Conservation (phyloP, 371 early-diverging fungal species). For the Mucor lusitanicus region DNA sequence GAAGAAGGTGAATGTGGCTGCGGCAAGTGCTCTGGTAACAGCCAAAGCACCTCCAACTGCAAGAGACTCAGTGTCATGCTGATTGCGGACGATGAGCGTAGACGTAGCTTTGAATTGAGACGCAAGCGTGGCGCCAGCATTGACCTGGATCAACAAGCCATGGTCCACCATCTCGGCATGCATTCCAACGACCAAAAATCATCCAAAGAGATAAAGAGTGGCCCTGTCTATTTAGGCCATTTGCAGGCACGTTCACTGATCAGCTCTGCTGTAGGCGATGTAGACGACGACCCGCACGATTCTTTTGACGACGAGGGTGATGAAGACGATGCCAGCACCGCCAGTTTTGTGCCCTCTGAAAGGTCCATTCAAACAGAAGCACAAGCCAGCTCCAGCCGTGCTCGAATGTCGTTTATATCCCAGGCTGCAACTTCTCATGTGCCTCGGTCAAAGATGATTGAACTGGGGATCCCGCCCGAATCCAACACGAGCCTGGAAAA, state of each 20-base stretch:
- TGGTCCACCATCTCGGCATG: background rate
- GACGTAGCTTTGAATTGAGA: conserved; percentile 36
- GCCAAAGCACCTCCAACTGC: conserved; percentile 12
- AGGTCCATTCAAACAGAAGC: conserved; percentile 24
- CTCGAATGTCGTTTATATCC: conserved; percentile 7
- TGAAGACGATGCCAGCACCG: conserved; percentile 17
- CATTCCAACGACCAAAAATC: background rate
- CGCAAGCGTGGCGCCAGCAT: conserved; percentile 37
- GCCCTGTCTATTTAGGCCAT: conserved; percentile 25
- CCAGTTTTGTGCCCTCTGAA: conserved; percentile 17
- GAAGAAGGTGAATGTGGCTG: conserved; percentile 22
- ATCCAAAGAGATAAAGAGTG: conserved; percentile 5
- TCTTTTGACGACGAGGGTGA: conserved; percentile 13
- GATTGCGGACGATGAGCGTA: conserved; percentile 23
- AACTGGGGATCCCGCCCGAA: conserved; percentile 13
- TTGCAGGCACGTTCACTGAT: conserved; percentile 15
- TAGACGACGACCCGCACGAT: background rate
- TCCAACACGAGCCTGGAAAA: background rate
- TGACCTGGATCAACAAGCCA: conserved; percentile 15
- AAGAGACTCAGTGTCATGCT: conserved; percentile 28
- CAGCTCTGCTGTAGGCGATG: background rate
- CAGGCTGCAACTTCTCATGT: background rate
- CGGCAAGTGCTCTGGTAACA: conserved; percentile 20
- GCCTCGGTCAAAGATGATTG: conserved; percentile 19
- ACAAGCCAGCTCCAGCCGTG: conserved; percentile 18